A percentile compares a stretch with the other conserved stretches of the same genome.
Conservation (phyloP, 2,329 filamentous ascomycete genomes). For the Huntiella savannae region DNA sequence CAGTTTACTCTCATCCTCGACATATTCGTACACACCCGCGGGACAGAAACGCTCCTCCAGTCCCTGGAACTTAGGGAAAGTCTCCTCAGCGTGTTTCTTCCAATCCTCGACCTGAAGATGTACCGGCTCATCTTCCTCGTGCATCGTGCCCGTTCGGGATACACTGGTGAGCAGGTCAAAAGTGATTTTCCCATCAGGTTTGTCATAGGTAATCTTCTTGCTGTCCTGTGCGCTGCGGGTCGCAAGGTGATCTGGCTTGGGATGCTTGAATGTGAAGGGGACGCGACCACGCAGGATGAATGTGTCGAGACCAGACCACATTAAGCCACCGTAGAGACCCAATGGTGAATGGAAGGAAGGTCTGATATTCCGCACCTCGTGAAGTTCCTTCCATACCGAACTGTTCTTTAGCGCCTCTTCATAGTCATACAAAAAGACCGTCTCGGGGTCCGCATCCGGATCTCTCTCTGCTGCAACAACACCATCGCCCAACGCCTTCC, state of each 20-base stretch:
- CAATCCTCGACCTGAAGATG: constrained; percentile 91
- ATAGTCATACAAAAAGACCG: constrained; percentile 86
- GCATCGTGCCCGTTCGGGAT: constrained; percentile 87
- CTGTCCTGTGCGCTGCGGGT: constrained; percentile 66
- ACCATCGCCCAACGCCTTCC: constrained; percentile 43
- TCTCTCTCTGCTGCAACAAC: background rate
- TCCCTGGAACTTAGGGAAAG: constrained; percentile 77
- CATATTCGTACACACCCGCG: constrained; percentile 92
- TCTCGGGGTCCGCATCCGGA: constrained; percentile 33
- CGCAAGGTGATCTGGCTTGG: constrained; percentile 52
- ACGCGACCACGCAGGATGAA: constrained; percentile 67
- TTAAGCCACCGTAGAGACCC: constrained; percentile 71
- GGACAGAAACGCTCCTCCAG: constrained; percentile 94
- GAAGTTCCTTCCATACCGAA: constrained; percentile 82
- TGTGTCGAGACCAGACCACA: constrained; percentile 87
- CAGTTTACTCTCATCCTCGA: constrained; percentile 77
- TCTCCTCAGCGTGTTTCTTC: constrained; percentile 69
- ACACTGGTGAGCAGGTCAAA: constrained; percentile 96
- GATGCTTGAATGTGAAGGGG: constrained; percentile 87
- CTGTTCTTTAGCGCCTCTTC: constrained; percentile 75
- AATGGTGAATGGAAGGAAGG: constrained; percentile 81
- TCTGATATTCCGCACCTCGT: constrained; percentile 91
- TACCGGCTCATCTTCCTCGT: constrained; percentile 95
- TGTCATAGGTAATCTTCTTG: constrained; percentile 85
- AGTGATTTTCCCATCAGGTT: constrained; percentile 83